Evolutionary conservation across 495 filamentous ascomycete species (phyloP).

Genomic region (Aspergillus coremiiformis): DNA sequence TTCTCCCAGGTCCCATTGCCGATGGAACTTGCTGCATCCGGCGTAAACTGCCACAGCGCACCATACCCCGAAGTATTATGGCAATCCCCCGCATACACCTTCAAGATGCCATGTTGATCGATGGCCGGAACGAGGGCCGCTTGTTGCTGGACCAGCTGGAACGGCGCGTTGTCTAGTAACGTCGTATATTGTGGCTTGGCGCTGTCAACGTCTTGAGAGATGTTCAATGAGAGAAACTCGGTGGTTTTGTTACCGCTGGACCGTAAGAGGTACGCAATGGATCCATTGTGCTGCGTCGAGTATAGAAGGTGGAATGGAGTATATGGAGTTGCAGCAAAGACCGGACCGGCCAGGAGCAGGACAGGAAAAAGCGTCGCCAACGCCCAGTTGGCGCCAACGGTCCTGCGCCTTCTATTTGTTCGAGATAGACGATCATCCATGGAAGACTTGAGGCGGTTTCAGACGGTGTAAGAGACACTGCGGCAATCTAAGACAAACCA

Average conservation of each 20-base stretch:
- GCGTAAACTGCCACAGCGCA: conserved; percentile 49
- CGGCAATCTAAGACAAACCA: conserved; percentile 5
- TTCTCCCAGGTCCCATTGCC: conserved; percentile 54
- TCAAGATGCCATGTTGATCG: conserved; percentile 57
- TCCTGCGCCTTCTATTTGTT: conserved; percentile 11
- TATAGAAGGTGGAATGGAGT: conserved; percentile 62
- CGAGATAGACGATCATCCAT: conserved; percentile 16
- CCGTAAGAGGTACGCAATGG: conserved; percentile 54
- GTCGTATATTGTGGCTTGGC: conserved; percentile 46
- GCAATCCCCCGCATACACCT: conserved; percentile 66
- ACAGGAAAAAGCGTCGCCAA: conserved; percentile 13
- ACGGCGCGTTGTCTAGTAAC: conserved; percentile 58
- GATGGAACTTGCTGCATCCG: conserved; percentile 26
- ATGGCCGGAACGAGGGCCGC: conserved; percentile 57
- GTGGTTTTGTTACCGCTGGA: conserved; percentile 35
- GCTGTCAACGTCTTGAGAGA: conserved; percentile 47
- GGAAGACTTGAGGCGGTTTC: conserved; percentile 5
- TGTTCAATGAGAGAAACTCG: conserved; percentile 56
- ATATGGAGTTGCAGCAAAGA: conserved; percentile 55
- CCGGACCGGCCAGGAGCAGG: conserved; percentile 16
- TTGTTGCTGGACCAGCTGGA: conserved; percentile 38
- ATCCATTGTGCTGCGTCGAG: conserved; percentile 41
- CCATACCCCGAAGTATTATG: conserved; percentile 29
- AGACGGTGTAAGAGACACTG: conserved; percentile 4
- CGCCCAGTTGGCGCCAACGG: conserved; percentile 15